Conservation (phyloP, 192 early-diverging fungal genomes). For the Diversispora eburnea region DNA sequence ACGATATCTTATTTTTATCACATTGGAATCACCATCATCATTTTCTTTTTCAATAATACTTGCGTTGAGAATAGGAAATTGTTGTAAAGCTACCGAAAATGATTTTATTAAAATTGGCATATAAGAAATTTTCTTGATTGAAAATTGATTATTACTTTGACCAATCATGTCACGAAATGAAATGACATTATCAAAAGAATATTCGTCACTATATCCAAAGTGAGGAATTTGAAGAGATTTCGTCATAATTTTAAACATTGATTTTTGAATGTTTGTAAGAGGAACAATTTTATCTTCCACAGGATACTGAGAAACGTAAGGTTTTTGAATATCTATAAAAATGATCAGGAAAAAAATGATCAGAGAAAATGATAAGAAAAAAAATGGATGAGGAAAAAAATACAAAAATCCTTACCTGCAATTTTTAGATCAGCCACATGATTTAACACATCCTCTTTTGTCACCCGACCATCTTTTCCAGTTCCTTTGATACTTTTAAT, state of each 20-base stretch:
- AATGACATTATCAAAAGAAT: conserved; percentile 68
- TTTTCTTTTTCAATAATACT: conserved; percentile 38
- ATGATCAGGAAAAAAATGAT: not conserved
- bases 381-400: not conserved
- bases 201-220: conserved; percentile 91
- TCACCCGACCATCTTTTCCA: conserved; percentile 81
- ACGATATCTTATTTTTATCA: conserved; percentile 68
- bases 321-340: conserved; percentile 29
- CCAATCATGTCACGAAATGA: conserved; percentile 68
- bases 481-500: conserved; percentile 68
- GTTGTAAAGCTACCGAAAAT: conserved; percentile 69
- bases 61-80: conserved; percentile 88
- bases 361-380: not conserved
- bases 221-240: conserved; percentile 89
- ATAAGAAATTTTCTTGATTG: conserved; percentile 77
- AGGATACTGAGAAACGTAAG: conserved; percentile 31
- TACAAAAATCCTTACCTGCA: not conserved
- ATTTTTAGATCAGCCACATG: conserved; percentile 39
- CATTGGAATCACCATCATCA: conserved; percentile 34
- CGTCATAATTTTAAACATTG: conserved; percentile 97
- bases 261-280: conserved; percentile 87
- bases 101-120: conserved; percentile 97
- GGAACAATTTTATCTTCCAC: conserved; percentile 56
- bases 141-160: conserved; percentile 39
- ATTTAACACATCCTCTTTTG: conserved; percentile 86